These are phyloP conservation scores for Dioszegia hungarica DNA, from an alignment of 768 basidiomycete species.

Conservation along the genomic window DNA sequence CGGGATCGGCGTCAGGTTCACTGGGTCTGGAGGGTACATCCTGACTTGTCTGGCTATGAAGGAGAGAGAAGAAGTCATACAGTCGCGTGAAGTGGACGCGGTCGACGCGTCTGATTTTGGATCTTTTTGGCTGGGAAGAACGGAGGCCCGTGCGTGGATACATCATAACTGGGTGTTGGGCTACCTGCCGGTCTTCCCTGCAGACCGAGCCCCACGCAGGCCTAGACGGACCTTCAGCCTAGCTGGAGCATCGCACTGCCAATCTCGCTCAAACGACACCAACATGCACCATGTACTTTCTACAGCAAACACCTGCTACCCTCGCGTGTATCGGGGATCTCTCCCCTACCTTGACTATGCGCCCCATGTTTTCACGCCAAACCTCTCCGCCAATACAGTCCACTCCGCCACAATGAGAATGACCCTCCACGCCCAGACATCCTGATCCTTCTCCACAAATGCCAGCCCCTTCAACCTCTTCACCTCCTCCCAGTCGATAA, in stretches of 20 bases:
- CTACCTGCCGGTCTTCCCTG: too few relatives aligned
- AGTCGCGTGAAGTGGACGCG: background rate
- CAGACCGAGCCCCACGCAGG: too few relatives aligned
- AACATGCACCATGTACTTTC: background rate
- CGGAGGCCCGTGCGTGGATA: too few relatives aligned
- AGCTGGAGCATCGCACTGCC: too few relatives aligned
- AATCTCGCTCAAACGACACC: too few relatives aligned
- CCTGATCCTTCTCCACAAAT: constrained; percentile 11
- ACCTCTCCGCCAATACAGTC: constrained; percentile 22
- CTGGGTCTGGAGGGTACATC: constrained; percentile 25
- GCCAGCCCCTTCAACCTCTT: constrained; percentile 17
- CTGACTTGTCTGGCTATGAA: background rate
- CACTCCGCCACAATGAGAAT: constrained; percentile 24
- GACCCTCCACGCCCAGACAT: constrained; percentile 23
- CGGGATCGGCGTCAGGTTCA: constrained; percentile 28
- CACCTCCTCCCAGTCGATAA: constrained; percentile 23
- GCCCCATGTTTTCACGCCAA: constrained; percentile 17
- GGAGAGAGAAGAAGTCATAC: background rate
- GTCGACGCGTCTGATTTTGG: constrained; percentile 2
- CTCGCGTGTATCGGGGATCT: too few relatives aligned
- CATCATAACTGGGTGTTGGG: too few relatives aligned
- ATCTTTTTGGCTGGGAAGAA: too few relatives aligned
- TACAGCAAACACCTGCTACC: background rate
- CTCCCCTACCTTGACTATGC: background rate
- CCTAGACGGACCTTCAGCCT: too few relatives aligned